Base-by-base conservation (phyloP, 352 stramenopile genomes). In the Globisporangium okanoganense region DNA sequence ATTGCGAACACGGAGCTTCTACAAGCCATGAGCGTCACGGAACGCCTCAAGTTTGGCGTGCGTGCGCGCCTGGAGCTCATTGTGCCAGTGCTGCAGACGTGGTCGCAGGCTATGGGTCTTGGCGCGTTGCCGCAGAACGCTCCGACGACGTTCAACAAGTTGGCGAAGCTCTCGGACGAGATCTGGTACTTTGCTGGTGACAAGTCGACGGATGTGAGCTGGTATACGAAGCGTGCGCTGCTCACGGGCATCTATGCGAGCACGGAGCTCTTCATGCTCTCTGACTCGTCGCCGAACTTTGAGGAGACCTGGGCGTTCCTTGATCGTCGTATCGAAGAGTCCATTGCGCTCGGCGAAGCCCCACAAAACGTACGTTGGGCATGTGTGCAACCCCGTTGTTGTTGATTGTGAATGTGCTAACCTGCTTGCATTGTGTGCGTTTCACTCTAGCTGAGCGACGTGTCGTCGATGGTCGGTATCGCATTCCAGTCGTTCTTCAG, bases 161-260 rank as follows among this genome's bases (percentile, higher is more conserved):
- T 96, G 25, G 78, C 73, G 24, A 74, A 79, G 61, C 64, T 93
- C 22, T 72, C 80, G 25, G 87, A 96, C 56, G 85, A 94, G 61
- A 89, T 96, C 59, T 96, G 87, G 87, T 92, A 92, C 69, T 93
- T 88, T 67, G 85, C 82, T 27, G 87, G 87, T 31, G 87, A 96
- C 70, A 78, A 89, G 71, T 93, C 87, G 56, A 92, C 79, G 31
- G 83, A 94, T 64, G 63, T 79, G 58, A 88, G 75, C 20, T 95
- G 86, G 86, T 95, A 95, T 70, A 90, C 84, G 25, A 95, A 95
- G 70, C 84, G 84, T 40, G 84, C 84, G 25, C 64, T 92, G 35
- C 76, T 95, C 29, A 88, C 79, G 43, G 81, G 72, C 13, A 83
- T 93, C 58, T 92, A 95, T 67, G 75, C 82, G 20, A 90, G 78